Base-by-base conservation (phyloP, 495 filamentous ascomycete species). In the Lophiostoma macrostomum region DNA sequence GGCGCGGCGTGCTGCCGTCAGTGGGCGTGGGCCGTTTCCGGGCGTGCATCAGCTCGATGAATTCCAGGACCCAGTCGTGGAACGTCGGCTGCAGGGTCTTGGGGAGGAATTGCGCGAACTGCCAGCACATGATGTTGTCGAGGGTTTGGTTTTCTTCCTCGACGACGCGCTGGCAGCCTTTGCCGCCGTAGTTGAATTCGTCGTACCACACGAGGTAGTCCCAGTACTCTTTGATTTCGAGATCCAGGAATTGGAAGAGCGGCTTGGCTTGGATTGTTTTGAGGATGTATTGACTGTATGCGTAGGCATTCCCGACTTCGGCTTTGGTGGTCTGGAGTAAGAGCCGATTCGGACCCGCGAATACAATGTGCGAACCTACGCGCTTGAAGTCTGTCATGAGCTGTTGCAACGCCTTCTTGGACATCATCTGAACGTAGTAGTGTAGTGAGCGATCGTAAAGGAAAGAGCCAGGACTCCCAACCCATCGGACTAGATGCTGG, bases 131-230 rank as follows among this genome's bases (percentile, higher is more conserved):
- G 67, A 97, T 83, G 29, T 84, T 91, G 57, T 95, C 88, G 16
- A 99, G 77, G n/a, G 80, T 74, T 67, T 96, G 90, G 25, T 87
- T 79, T 41, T 96, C 91, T 29, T 77, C 75, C 64, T 94, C 93
- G 23, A 85, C 76, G 10, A 96, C 88, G 59, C 93, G 80, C 25
- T 81, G 78, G 64, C 87, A 93, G 2, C 88, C 94, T 64, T 93
- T 95, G 48, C 93, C 93, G 45, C 93, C 93, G 67, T 96, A 96
- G 70, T 99, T 99, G 73, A 90, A 93, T 70, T 95, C 90, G 67
- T 99, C 93, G 56, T 96, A 96, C 93, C 93, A 99, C n/a, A 95
- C 83, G 0, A 99, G 82, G 68, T 96, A 97, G 65, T 99, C 93
- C 93, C 93, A 99, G 67, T 97, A 99, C 67, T 99, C 93, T 61